Conservation (phyloP, 2,329 filamentous ascomycete species). For the Trematosphaeria pertusa region DNA sequence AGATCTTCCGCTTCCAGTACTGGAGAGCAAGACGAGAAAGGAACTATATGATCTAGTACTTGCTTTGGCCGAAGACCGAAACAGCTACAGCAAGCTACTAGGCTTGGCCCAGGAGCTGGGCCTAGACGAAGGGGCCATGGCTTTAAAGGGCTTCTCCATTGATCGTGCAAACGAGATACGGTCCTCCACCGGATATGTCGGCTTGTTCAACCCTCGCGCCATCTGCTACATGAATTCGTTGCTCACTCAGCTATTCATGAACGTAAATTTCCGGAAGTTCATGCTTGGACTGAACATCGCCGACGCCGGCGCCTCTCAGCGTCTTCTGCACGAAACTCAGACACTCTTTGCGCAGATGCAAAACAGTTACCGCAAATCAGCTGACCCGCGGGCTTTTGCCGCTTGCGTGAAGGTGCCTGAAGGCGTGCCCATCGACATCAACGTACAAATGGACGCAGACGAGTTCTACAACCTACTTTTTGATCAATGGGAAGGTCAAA, state of each 20-base stretch:
- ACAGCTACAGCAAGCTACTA: conserved; percentile 37
- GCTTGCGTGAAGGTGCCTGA: conserved; percentile 82
- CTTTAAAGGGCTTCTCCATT: conserved; percentile 62
- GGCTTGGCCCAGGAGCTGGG: conserved; percentile 30
- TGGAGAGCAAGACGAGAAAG: conserved; percentile 45
- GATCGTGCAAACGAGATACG: conserved; percentile 74
- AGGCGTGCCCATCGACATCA: conserved; percentile 81
- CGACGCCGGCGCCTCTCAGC: conserved; percentile 65
- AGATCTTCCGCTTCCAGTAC: conserved; percentile 32
- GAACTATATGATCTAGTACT: conserved; percentile 47
- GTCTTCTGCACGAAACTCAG: conserved; percentile 78
- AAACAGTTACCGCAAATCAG: conserved; percentile 74
- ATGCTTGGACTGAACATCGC: conserved; percentile 67
- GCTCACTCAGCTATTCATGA: conserved; percentile 96
- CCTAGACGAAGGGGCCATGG: conserved; percentile 56
- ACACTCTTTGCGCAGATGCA: conserved; percentile 87
- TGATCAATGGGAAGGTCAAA: conserved; percentile 86
- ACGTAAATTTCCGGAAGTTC: conserved; percentile 83
- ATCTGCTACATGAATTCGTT: conserved; percentile 98
- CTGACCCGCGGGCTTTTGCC: conserved; percentile 77
- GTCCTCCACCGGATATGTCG: conserved; percentile 81
- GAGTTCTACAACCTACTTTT: conserved; percentile 97
- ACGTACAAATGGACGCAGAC: conserved; percentile 96
- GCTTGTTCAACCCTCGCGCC: conserved; percentile 89
- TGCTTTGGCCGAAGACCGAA: conserved; percentile 40